Evolutionary conservation across 2,329 filamentous ascomycete species (phyloP).

Genomic region (Cryphonectria parasitica): DNA sequence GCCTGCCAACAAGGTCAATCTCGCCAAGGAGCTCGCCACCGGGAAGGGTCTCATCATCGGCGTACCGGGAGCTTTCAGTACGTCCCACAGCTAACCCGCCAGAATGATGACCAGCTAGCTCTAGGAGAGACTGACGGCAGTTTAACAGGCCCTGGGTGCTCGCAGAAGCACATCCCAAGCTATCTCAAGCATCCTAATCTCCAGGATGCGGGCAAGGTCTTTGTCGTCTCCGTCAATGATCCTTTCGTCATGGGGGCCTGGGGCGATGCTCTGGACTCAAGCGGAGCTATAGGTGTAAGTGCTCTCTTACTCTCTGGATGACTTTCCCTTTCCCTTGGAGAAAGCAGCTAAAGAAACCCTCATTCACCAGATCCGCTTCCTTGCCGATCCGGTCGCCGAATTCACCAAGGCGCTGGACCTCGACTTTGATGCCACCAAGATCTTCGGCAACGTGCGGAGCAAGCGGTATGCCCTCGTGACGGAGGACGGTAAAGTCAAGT

Average conservation of each 20-base stretch:
- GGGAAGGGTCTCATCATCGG: constrained; percentile 83
- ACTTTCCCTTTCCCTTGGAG: neutral
- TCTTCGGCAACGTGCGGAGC: constrained; percentile 82
- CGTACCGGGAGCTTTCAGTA: constrained; percentile 76
- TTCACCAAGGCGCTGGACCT: constrained; percentile 87
- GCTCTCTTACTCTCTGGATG: neutral
- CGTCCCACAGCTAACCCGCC: neutral
- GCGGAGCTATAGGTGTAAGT: constrained; percentile 74
- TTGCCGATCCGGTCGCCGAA: constrained; percentile 77
- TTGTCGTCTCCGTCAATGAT: constrained; percentile 92
- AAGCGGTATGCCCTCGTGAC: constrained; percentile 88
- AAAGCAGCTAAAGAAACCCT: neutral
- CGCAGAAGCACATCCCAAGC: constrained; percentile 74
- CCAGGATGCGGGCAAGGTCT: constrained; percentile 80
- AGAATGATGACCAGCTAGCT: neutral
- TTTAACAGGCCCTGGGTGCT: constrained; percentile 50
- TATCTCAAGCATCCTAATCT: constrained; percentile 82
- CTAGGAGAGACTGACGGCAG: constrained; percentile 4
- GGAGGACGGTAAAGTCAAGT: constrained; percentile 81
- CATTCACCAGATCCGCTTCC: constrained; percentile 73
- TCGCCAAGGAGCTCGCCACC: constrained; percentile 73
- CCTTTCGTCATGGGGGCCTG: constrained; percentile 97
- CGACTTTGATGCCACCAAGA: constrained; percentile 74
- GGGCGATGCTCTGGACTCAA: constrained; percentile 76
- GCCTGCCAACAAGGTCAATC: constrained; percentile 90